Base-by-base conservation (phyloP, 2,329 filamentous ascomycete species). In the Alternaria sp. region DNA sequence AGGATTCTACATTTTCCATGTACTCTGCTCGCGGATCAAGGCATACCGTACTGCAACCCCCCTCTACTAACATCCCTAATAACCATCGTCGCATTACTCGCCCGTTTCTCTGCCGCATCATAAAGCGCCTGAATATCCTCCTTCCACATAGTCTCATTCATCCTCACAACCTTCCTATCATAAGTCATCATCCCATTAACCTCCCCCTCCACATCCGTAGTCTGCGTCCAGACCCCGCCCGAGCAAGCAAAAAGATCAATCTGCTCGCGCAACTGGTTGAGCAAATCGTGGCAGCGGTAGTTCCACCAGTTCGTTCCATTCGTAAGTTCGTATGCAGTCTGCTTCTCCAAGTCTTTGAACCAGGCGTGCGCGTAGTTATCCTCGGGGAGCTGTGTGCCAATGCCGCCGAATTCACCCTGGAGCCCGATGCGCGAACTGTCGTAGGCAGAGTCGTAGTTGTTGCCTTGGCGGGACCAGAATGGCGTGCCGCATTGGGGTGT, bases 171-270 rank as follows among this genome's bases (percentile, higher is more conserved):
- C 0, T 89, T 82, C 1, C 90, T 86, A 75, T 92, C 90, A 69
- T 91, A 91, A 0, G 89, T 91, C 68, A 91, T 76, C 60, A 93
- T 80, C 0, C 90, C 90, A 68, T 92, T 93, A 9, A 92, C 88
- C 75, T 92, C 90, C 5, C 90, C 90, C 74, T 92, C 90, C 0
- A 92, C 90, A 69, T 92, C 90, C 0, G 88, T 91, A 0, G 90
- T 92, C 81, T 92, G 90, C 1, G 90, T 92, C 85, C 89, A 92
- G 0, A 92, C 86, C 11, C 86, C 90, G 0, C 87, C 90, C 33
- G 87, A 90, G 78, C 90, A 92, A 0, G 87, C 83, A 60, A 84
- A 92, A 11, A 78, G 79, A 61, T 87, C 82, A 12, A 83, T 76
- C 63, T 87, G 86, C 3, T 84, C 82, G 12, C 75, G 71, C 3